Evolutionary conservation across 2,329 filamentous ascomycete species (phyloP).

Genomic region (Pyricularia pennisetigena): DNA sequence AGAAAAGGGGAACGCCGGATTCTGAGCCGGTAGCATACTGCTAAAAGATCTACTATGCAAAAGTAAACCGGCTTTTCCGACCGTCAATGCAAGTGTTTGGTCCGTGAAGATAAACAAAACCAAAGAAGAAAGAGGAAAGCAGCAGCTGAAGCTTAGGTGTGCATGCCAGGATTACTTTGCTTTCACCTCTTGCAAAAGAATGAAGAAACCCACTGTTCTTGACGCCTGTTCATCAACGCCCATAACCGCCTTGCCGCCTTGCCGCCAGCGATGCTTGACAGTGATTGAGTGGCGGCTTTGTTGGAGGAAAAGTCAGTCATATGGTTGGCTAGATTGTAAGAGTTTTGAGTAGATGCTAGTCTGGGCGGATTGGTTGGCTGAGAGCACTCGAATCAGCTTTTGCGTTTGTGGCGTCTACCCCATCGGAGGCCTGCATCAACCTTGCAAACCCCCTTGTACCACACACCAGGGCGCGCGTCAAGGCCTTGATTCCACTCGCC

Average conservation of each 20-base stretch:
- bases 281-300: constrained; percentile 1
- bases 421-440: neutral
- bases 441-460: neutral
- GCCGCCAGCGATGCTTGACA: neutral
- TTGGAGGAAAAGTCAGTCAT: neutral
- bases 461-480: neutral
- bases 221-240: neutral
- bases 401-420: neutral
- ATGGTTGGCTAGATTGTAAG: neutral
- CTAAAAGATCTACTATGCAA: neutral
- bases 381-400: neutral
- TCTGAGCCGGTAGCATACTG: neutral
- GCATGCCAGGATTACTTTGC: neutral
- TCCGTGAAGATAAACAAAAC: neutral
- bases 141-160: neutral
- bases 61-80: neutral
- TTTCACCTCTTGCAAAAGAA: neutral
- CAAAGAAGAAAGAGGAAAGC: neutral
- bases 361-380: neutral
- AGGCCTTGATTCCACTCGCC: neutral
- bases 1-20: neutral
- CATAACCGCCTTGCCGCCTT: neutral
- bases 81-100: neutral
- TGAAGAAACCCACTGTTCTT: neutral
- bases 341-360: neutral